Conservation (phyloP, 371 early-diverging fungal species). For the Gilbertella persicaria region DNA sequence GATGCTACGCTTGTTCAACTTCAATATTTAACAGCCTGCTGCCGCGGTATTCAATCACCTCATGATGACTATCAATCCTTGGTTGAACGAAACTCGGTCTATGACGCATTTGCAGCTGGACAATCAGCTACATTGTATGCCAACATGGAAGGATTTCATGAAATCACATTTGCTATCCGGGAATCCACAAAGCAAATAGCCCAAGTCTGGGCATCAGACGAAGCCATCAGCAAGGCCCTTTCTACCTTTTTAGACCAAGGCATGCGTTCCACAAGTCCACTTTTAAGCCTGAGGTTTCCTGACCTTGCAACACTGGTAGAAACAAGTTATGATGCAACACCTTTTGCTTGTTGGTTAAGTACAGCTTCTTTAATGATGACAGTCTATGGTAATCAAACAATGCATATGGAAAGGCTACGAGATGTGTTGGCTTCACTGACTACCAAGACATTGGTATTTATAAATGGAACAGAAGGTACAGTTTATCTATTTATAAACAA, state of each 20-base stretch:
- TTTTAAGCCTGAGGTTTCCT: conserved; percentile 47
- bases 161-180: conserved; percentile 37
- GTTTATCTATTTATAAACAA: not conserved
- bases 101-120: conserved; percentile 48
- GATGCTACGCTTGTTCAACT: conserved; percentile 32
- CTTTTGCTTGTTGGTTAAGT: conserved; percentile 59
- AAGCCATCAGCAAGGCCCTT: conserved; percentile 42
- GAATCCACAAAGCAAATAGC: conserved; percentile 32
- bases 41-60: conserved; percentile 57
- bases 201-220: conserved; percentile 36
- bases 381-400: conserved; percentile 55
- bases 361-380: conserved; percentile 55
- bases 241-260: conserved; percentile 56
- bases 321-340: conserved; percentile 41
- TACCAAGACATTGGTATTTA: conserved; percentile 50
- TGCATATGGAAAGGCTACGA: conserved; percentile 35
- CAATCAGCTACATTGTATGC: conserved; percentile 26
- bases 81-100: conserved; percentile 26
- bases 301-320: conserved; percentile 37
- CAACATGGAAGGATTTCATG: conserved; percentile 28
- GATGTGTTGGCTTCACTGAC: conserved; percentile 46
- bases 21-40: conserved; percentile 52
- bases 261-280: conserved; percentile 52
- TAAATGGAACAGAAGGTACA: conserved; percentile 52
- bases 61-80: conserved; percentile 50